Percentiles rank a stretch among this genome's conserved stretches.
Conservation (phyloP, 257 asterid species). For the Ocimum tenuiflorum region DNA sequence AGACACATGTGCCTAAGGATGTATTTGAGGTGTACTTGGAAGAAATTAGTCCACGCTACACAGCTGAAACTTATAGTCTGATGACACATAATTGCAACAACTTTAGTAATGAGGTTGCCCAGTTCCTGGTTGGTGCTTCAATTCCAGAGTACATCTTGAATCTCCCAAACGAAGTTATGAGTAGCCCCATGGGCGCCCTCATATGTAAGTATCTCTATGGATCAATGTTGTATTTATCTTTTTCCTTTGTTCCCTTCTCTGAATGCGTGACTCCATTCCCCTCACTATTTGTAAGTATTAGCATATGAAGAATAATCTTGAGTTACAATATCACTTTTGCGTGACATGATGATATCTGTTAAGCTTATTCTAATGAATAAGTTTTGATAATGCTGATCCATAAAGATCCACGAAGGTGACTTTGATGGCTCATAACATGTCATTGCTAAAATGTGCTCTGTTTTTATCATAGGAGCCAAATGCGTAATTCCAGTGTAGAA, state of each 20-base stretch:
- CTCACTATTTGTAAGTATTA: neutral
- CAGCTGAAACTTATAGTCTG: conserved; percentile 80
- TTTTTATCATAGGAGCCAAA: neutral
- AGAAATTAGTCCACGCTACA: conserved; percentile 77
- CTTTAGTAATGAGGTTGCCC: conserved; percentile 86
- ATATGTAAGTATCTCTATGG: conserved; percentile 45
- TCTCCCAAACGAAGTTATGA: conserved; percentile 78
- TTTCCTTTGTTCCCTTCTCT: neutral
- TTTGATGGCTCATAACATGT: neutral
- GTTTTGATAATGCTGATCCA: neutral
- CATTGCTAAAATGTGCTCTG: neutral
- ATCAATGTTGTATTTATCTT: neutral
- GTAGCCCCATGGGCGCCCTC: conserved; percentile 91
- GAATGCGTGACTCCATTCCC: neutral
- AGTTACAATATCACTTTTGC: neutral
- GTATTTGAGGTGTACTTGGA: conserved; percentile 73
- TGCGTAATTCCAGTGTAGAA: neutral
- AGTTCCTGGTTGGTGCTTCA: conserved; percentile 65
- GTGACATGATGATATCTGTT: neutral
- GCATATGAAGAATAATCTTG: no score
- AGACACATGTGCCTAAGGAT: conserved; percentile 79
- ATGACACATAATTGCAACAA: conserved; percentile 86
- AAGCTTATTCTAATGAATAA: neutral
- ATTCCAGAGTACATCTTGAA: conserved; percentile 77
- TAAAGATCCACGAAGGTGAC: neutral